Conservation (phyloP, 129 eudicot species). For the Centrapalus pauciflorus region DNA sequence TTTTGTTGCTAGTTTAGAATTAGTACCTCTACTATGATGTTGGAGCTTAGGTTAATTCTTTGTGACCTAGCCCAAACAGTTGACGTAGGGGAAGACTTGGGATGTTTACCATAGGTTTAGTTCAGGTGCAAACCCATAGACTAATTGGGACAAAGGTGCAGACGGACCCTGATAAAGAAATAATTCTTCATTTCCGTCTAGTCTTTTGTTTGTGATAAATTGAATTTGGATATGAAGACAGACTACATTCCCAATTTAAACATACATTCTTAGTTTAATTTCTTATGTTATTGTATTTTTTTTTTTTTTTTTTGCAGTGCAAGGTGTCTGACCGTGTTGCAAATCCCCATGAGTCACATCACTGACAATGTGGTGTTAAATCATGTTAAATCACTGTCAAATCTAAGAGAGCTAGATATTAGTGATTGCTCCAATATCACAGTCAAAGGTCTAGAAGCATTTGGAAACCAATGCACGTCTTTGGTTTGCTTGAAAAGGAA, state of each 20-base stretch:
- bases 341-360: constrained; percentile 19
- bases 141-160: too few species aligned
- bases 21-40: too few species aligned
- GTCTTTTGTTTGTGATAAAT: too few species aligned
- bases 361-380: constrained; percentile 22
- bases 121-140: too few species aligned
- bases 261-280: neutral
- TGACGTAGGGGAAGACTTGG: too few species aligned
- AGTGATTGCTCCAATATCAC: constrained; percentile 19
- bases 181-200: too few species aligned
- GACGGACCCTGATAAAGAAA: too few species aligned
- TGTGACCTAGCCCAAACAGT: too few species aligned
- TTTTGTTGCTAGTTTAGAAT: too few species aligned
- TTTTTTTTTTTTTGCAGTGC: neutral
- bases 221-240: too few species aligned
- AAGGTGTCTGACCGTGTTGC: constrained; percentile 12
- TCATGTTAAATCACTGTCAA: constrained; percentile 15
- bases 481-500: constrained; percentile 23
- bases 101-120: too few species aligned
- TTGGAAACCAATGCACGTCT: constrained; percentile 28
- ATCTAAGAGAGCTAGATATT: constrained; percentile 15
- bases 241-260: neutral
- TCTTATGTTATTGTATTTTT: neutral
- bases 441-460: constrained; percentile 22
- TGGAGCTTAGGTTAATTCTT: too few species aligned